Conservation (phyloP, 371 early-diverging fungal species). For the Mortierella sp. region DNA sequence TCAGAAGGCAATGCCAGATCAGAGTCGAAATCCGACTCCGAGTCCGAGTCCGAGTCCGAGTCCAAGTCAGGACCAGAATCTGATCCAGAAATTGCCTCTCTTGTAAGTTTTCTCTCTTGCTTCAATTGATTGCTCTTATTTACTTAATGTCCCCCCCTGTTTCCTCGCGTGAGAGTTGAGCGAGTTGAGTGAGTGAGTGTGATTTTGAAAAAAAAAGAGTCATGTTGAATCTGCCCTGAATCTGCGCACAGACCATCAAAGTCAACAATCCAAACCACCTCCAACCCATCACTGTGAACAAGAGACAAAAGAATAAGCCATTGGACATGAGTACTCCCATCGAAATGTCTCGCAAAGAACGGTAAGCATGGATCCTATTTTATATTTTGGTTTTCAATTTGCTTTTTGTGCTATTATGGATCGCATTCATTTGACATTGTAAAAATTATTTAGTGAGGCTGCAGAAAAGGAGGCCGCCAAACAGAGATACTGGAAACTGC, state of each 20-base stretch:
- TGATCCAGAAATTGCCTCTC: no score
- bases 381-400: neutral
- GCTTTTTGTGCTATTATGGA: no score
- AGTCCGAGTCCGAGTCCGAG: constrained; percentile 10
- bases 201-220: constrained; percentile 1
- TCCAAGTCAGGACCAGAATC: constrained; percentile 17
- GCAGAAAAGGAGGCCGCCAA: constrained; percentile 70
- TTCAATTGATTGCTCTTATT: constrained; percentile 2
- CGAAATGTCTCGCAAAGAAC: constrained; percentile 63
- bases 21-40: constrained; percentile 44
- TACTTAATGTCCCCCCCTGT: neutral
- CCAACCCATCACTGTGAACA: constrained; percentile 32
- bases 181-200: neutral
- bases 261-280: constrained; percentile 63
- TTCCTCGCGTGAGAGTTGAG: neutral
- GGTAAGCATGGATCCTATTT: constrained; percentile 23
- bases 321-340: constrained; percentile 59
- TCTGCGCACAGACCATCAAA: constrained; percentile 34
- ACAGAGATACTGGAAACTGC: constrained; percentile 72
- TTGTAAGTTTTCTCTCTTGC: neutral
- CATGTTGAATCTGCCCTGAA: neutral
- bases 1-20: constrained; percentile 35
- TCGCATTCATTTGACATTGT: neutral
- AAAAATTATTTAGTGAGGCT: constrained; percentile 53
- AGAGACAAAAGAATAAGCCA: constrained; percentile 56